Base-by-base conservation (phyloP, 768 basidiomycete species). In the Lanmaoa pseudosensibilis region DNA sequence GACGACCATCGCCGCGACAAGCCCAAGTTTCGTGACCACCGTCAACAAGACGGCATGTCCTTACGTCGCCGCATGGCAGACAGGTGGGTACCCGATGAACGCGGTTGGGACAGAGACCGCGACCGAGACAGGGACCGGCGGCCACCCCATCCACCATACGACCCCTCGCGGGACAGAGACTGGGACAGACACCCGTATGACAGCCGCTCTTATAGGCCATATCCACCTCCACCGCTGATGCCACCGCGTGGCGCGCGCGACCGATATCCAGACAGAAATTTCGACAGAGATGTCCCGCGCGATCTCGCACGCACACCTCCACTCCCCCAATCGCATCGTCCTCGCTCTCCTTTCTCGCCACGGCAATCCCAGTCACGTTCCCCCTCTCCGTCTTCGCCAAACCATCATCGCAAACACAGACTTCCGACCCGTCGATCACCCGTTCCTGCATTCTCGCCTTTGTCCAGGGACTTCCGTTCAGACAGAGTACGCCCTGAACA, bases 1-100 rank as follows among this genome's bases (percentile, higher is more conserved):
- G 79, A 81, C 40, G 80, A 82, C 50, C 59, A 75, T 48, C 69
- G 81, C 25, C 71, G 70, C 15, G 60, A 69, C 51, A 62, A 62
- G 48, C 43, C 45, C 37, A 67, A 55, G 49, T 65, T 53, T 44
- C 64, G 70, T 8, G 57, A 59, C 55, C 52, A 59, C 57, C 60
- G 61, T n/a, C 64, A 51, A 18, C 63, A 54, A 16, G 66, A 67
- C 15, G 59, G 52, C 9, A 50, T 38, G 2, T 7, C 55, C 3
- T 11, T n/a, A 15, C 67, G 60, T 21, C 67, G 68, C 25, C 68
- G 61, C 38, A 55, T 57, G 56, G 49, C 23, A 39, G 67, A 68
- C 36, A 52, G 56, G 6, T 68, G 68, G 67, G 57, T 69, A 1
- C 60, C 60, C 8, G 65, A 68, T 36, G 67, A 74, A 16, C 67